Evolutionary conservation across 192 early-diverging fungal species (phyloP).

Genomic region (Coemansia furcata): DNA sequence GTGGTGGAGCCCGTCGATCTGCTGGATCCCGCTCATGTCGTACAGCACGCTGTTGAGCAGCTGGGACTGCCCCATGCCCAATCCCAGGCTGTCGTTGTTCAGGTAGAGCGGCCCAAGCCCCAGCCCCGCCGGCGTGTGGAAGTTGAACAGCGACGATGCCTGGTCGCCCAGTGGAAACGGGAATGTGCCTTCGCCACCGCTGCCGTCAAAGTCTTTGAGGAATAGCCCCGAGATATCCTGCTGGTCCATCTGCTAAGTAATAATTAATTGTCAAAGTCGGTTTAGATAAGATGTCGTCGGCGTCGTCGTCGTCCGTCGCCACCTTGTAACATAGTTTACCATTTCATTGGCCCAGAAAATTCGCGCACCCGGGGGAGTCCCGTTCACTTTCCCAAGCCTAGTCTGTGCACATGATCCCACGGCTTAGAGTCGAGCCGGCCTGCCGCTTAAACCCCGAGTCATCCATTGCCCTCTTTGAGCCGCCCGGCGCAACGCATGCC

Average conservation of each 20-base stretch:
- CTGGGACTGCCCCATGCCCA: constrained; percentile 19
- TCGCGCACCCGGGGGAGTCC: constrained; percentile 14
- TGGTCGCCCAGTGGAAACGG: constrained; percentile 48
- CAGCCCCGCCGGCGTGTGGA: constrained; percentile 40
- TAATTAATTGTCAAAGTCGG: background rate
- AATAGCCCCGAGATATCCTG: background rate
- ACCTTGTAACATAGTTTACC: background rate
- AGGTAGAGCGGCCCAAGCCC: constrained; percentile 25
- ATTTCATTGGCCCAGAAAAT: constrained; percentile 39
- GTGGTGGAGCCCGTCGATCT: constrained; percentile 34
- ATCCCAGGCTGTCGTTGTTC: background rate
- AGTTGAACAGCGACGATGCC: constrained; percentile 53
- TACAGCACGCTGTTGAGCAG: constrained; percentile 33
- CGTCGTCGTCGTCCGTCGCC: background rate
- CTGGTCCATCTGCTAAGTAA: background rate
- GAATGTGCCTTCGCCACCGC: constrained; percentile 21
- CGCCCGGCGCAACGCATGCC: no score
- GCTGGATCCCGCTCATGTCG: constrained; percentile 41
- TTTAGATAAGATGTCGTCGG: background rate
- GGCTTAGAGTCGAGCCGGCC: background rate
- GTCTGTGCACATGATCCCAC: background rate
- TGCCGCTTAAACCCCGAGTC: no score
- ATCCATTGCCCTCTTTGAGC: no score
- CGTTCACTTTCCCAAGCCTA: background rate
- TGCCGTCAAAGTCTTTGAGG: constrained; percentile 7